A percentile compares a stretch with the other conserved stretches of the same genome.
Evolutionary conservation across 2,329 filamentous ascomycete genomes (phyloP).

Genomic region (Fusarium euwallaceae): DNA sequence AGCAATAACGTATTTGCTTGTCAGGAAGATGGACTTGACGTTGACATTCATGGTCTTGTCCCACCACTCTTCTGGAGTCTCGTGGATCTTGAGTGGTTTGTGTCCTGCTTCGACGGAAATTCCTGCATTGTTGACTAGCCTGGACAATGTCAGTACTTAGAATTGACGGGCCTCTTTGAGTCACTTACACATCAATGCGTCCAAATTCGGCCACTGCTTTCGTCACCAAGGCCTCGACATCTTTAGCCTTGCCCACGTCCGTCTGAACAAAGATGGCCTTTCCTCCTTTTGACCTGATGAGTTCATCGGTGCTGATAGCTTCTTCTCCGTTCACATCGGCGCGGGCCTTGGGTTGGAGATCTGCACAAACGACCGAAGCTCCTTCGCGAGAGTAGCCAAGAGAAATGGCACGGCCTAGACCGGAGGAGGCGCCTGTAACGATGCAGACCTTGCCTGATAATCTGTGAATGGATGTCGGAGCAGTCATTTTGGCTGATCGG

Average conservation of each 20-base stretch:
- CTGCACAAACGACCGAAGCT: constrained; percentile 58
- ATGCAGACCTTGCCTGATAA: constrained; percentile 52
- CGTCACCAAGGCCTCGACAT: constrained; percentile 55
- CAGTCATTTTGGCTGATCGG: background rate
- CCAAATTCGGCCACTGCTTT: constrained; percentile 36
- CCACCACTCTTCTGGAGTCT: constrained; percentile 59
- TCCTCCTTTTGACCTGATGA: constrained; percentile 52
- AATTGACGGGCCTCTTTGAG: constrained; percentile 39
- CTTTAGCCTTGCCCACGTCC: constrained; percentile 55
- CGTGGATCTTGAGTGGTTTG: constrained; percentile 58
- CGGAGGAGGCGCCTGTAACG: constrained; percentile 61
- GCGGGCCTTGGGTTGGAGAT: constrained; percentile 50
- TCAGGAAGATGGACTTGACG: constrained; percentile 54
- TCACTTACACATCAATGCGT: constrained; percentile 44
- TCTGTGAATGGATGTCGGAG: constrained; percentile 5
- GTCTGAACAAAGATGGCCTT: constrained; percentile 58
- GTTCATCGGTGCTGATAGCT: constrained; percentile 47
- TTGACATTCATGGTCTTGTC: constrained; percentile 58
- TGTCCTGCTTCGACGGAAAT: constrained; percentile 52
- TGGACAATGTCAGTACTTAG: constrained; percentile 21
- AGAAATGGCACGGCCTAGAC: constrained; percentile 61
- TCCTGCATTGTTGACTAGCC: constrained; percentile 59
- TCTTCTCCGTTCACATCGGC: constrained; percentile 45
- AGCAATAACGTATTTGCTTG: constrained; percentile 58
- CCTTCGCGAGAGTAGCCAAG: constrained; percentile 58